A percentile compares a stretch with the other conserved stretches of the same genome.
phyloP scores from a whole-genome alignment of 2,329 filamentous ascomycete genomes.

The Colletotrichum paranaense region DNA sequence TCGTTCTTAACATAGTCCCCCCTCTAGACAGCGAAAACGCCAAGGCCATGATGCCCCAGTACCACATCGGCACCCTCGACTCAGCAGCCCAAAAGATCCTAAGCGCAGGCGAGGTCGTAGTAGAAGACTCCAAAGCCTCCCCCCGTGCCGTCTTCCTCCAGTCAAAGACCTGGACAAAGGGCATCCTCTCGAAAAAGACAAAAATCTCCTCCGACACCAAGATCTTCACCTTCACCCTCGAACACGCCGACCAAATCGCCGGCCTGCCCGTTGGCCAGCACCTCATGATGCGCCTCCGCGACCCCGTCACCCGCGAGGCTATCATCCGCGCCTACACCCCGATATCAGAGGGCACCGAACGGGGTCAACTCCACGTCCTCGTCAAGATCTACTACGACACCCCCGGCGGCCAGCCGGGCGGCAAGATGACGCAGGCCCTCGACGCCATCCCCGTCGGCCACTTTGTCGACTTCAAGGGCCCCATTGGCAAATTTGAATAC shows the following conservation, averaged over 20 bases:
- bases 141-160: slow-evolving; percentile 74
- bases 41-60: slow-evolving; percentile 87
- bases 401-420: slow-evolving; percentile 64
- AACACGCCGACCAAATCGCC: slow-evolving; percentile 75
- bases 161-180: slow-evolving; percentile 78
- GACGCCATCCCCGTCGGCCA: slow-evolving; percentile 79
- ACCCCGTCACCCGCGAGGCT: slow-evolving; percentile 75
- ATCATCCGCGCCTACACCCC: slow-evolving; percentile 92
- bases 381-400: slow-evolving; percentile 84
- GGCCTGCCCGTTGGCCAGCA: slow-evolving; percentile 89
- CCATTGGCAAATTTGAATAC: slow-evolving; percentile 88
- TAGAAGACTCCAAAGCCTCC: slow-evolving; percentile 49
- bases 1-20: neutral
- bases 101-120: slow-evolving; percentile 58
- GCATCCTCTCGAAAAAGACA: slow-evolving; percentile 75
- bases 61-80: slow-evolving; percentile 85
- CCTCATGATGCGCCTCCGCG: slow-evolving; percentile 83
- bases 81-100: slow-evolving; percentile 62
- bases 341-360: slow-evolving; percentile 71
- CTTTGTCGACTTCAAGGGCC: slow-evolving; percentile 86
- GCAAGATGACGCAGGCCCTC: slow-evolving; percentile 85
- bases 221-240: slow-evolving; percentile 83
- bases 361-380: slow-evolving; percentile 78
- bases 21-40: slow-evolving; percentile 87
- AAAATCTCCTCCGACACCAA: slow-evolving; percentile 80